phyloP scores from a whole-genome alignment of 495 filamentous ascomycete genomes.

The Aspergillus carlsbadensis region DNA sequence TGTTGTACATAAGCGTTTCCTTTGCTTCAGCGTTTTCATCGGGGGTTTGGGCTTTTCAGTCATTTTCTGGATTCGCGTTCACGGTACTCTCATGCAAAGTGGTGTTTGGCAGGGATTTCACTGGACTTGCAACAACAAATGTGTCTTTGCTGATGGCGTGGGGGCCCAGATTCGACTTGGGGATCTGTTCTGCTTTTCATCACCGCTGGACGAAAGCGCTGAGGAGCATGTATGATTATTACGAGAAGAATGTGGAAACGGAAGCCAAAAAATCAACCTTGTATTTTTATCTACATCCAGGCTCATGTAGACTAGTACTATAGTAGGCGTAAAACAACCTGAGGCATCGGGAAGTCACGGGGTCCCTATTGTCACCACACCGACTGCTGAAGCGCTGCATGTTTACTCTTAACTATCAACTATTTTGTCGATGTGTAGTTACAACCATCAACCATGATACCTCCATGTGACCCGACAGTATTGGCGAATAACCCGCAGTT shows the following conservation, averaged over 20 bases:
- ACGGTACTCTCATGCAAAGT: slow-evolving; percentile 3
- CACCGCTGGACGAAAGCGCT: neutral
- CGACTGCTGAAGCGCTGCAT: neutral
- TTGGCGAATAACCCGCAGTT: slow-evolving; percentile 65
- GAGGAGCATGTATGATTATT: slow-evolving; percentile 43
- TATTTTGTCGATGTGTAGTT: neutral
- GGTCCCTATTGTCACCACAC: neutral
- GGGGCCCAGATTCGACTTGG: neutral
- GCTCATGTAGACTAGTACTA: neutral
- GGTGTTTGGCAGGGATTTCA: slow-evolving; percentile 2
- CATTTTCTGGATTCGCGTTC: slow-evolving; percentile 2
- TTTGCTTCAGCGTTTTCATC: slow-evolving; percentile 4
- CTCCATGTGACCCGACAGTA: slow-evolving; percentile 61
- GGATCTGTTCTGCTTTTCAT: slow-evolving; percentile 8
- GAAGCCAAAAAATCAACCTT: slow-evolving; percentile 23
- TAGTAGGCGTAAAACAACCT: neutral
- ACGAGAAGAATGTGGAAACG: slow-evolving; percentile 46
- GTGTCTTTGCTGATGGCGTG: neutral
- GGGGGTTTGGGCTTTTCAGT: neutral
- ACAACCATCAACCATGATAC: slow-evolving; percentile 53
- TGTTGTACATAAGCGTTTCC: slow-evolving; percentile 14
- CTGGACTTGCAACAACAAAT: neutral
- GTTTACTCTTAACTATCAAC: neutral
- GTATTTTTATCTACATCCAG: slow-evolving; percentile 10
- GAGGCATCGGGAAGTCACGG: slow-evolving; percentile 2